Base-by-base conservation (phyloP, 768 basidiomycete genomes). In the Solioccasus polychromus region DNA sequence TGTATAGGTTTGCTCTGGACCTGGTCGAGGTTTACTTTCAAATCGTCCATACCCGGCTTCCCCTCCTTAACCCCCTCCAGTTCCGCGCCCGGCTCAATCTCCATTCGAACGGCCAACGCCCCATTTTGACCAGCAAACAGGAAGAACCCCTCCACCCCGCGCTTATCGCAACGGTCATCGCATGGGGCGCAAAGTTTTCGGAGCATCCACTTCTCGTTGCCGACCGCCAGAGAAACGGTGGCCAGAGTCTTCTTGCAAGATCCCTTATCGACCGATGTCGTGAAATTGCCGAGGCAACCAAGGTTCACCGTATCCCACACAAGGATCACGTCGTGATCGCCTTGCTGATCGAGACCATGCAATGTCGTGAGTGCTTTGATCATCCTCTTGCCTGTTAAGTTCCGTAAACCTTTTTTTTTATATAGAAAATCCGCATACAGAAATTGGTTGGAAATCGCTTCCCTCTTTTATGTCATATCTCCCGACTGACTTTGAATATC, bases 21-120 rank as follows among this genome's bases (percentile, higher is more conserved):
- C 83, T 96, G 42, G 83, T 95, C 59, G 92, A 96, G 68, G 91
- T 94, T 35, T 97, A 85, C 70, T 94, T 95, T 64, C 90, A 94
- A 66, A 88, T 89, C 49, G 87, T 90, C 31, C 92, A 94, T 66
- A 85, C 88, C 20, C 83, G 93, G 44, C 74, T 90, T 47, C 92
- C 93, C 39, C 78, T 93, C 40, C 80, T 94, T 64, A 88, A 92
- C 69, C 89, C 90, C 47, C 70, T 77, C 20, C 80, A 84, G 55
- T 91, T 94, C 65, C 86, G 89, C 47, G 75, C 74, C 34, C 83
- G 85, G 15, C 76, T 93, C 45, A 75, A 78, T 50, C 58, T 80
- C 3, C 66, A 64, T 17, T 50, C 62, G 0, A 55, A 43, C 8
- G 39, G 51, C 14, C 65, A 63, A 20, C 64, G 64, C 8, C 48